A percentile compares a stretch with the other conserved stretches of the same genome.
Conservation (phyloP, 2,329 filamentous ascomycete genomes). For the Cercospora canescens region DNA sequence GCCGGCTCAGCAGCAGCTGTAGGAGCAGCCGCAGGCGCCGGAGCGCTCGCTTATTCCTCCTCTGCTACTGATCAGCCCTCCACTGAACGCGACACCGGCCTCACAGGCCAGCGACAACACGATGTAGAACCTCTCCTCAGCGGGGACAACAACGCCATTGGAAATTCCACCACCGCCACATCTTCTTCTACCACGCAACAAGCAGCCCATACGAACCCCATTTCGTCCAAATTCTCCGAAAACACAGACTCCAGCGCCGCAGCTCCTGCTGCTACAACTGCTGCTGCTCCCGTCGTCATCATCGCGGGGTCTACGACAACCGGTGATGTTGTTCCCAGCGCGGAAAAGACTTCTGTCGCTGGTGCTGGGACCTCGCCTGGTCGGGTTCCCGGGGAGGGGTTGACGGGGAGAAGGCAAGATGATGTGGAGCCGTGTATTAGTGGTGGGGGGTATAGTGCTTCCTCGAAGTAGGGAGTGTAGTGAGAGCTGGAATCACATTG, state of each 20-base stretch:
- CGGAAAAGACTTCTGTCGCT: background rate
- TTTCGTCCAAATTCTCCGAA: background rate
- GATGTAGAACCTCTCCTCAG: background rate
- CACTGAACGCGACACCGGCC: background rate
- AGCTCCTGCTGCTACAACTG: constrained; percentile 35
- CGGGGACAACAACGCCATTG: background rate
- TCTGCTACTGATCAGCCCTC: no score
- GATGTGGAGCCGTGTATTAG: constrained; percentile 5
- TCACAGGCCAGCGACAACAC: constrained; percentile 1
- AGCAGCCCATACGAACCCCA: background rate
- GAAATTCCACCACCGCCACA: background rate
- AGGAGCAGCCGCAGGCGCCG: background rate
- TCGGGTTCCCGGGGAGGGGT: background rate
- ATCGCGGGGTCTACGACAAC: background rate
- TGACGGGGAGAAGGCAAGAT: constrained; percentile 5
- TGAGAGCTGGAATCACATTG: no score
- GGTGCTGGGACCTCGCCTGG: background rate
- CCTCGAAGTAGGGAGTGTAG: no score
- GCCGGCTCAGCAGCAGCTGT: background rate
- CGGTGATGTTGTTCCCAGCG: background rate
- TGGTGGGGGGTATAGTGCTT: background rate
- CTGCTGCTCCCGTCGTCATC: constrained; percentile 19
- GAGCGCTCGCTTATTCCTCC: background rate
- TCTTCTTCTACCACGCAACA: background rate
- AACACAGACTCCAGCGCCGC: constrained; percentile 33